Percentiles rank a stretch among this genome's conserved stretches.
phyloP scores from a whole-genome alignment of 345 rosid species.

The Mallotus nudiflorus region DNA sequence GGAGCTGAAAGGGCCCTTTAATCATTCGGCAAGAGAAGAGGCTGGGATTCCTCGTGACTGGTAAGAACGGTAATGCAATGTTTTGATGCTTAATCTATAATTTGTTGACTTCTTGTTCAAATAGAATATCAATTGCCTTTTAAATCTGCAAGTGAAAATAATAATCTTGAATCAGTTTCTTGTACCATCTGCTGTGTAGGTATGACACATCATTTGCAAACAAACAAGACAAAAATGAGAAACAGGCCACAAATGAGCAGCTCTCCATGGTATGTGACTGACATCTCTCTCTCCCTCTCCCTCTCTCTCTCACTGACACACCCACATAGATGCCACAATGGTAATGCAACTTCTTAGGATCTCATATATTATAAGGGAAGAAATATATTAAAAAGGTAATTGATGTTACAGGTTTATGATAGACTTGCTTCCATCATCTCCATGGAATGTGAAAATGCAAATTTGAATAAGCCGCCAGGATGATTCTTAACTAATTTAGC shows the following conservation, averaged over 20 bases:
- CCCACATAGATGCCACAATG: background rate
- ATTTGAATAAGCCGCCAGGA: constrained; percentile 37
- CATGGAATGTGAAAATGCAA: constrained; percentile 76
- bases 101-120: background rate
- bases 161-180: no score
- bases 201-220: constrained; percentile 51
- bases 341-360: background rate
- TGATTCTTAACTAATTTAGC: constrained; percentile 17
- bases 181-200: constrained; percentile 40
- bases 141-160: background rate
- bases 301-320: background rate
- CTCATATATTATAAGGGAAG: background rate
- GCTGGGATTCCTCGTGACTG: constrained; percentile 94
- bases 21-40: constrained; percentile 78
- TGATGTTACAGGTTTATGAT: constrained; percentile 57
- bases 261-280: constrained; percentile 58
- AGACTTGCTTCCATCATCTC: constrained; percentile 78
- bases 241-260: constrained; percentile 26
- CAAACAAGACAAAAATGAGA: constrained; percentile 30
- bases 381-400: no score
- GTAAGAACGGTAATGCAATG: constrained; percentile 35
- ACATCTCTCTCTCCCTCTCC: background rate
- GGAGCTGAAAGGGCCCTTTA: constrained; percentile 93
- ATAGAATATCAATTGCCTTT: background rate
- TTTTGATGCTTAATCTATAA: background rate